Conservation (phyloP, 2,329 filamentous ascomycete genomes). For the Trichophyton benhamiae region DNA sequence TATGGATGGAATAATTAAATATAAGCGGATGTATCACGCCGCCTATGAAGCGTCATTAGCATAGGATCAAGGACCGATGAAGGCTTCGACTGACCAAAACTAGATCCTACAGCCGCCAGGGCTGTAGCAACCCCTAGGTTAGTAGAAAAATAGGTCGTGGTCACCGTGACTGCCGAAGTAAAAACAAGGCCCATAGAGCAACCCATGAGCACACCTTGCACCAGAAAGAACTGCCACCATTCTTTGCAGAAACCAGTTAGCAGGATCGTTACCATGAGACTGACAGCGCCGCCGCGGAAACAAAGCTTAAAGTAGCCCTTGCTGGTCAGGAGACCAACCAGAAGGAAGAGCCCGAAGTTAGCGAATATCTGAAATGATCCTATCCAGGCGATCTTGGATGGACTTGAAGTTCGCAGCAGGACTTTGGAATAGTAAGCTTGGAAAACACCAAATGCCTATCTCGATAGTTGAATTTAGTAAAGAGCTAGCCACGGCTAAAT, state of each 20-base stretch:
- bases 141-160: slow-evolving; percentile 26
- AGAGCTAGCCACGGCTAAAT: neutral
- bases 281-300: slow-evolving; percentile 17
- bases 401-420: slow-evolving; percentile 16
- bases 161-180: slow-evolving; percentile 19
- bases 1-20: slow-evolving; percentile 20
- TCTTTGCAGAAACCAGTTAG: slow-evolving; percentile 4
- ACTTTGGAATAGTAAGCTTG: slow-evolving; percentile 30
- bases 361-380: slow-evolving; percentile 32
- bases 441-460: slow-evolving; percentile 29
- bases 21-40: slow-evolving; percentile 24
- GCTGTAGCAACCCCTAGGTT: slow-evolving; percentile 24
- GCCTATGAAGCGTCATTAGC: slow-evolving; percentile 6
- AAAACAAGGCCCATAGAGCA: slow-evolving; percentile 24
- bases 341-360: slow-evolving; percentile 28
- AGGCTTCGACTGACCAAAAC: slow-evolving; percentile 17
- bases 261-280: neutral
- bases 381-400: slow-evolving; percentile 30
- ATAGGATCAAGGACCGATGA: neutral
- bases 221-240: slow-evolving; percentile 15
- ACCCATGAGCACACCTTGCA: slow-evolving; percentile 25
- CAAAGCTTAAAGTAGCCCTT: slow-evolving; percentile 26
- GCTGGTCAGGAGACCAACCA: slow-evolving; percentile 27
- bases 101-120: slow-evolving; percentile 23
- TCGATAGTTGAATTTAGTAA: neutral